Evolutionary conservation across 352 stramenopile species (phyloP).

Genomic region (Discostella stelligera): DNA sequence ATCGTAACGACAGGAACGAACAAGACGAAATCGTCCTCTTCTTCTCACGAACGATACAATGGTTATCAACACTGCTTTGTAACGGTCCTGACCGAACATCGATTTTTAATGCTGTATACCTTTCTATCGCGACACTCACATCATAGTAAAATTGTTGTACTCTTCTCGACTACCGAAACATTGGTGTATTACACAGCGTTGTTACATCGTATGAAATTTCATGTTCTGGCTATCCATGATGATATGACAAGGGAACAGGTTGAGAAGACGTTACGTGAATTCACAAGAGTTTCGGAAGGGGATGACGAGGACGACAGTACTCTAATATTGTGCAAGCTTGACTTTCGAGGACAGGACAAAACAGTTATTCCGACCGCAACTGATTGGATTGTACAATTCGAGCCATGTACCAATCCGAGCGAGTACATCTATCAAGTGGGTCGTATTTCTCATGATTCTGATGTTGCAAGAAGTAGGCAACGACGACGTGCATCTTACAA

Average conservation of each 20-base stretch:
- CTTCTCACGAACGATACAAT: slow-evolving; percentile 16
- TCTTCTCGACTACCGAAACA: slow-evolving; percentile 43
- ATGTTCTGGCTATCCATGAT: slow-evolving; percentile 17
- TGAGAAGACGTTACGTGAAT: slow-evolving; percentile 20
- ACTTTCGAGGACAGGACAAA: slow-evolving; percentile 24
- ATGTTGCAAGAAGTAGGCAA: background rate
- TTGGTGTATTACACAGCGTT: slow-evolving; percentile 28
- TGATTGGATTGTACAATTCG: slow-evolving; percentile 43
- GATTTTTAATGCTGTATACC: slow-evolving; percentile 45
- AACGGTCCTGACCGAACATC: slow-evolving; percentile 37
- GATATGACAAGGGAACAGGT: slow-evolving; percentile 19
- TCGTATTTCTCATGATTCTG: slow-evolving; percentile 10
- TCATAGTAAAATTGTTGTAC: slow-evolving; percentile 28
- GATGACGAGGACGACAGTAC: background rate
- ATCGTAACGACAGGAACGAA: background rate
- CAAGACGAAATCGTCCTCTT: background rate
- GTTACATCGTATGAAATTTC: slow-evolving; percentile 31
- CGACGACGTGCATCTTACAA: background rate
- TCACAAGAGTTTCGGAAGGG: slow-evolving; percentile 5
- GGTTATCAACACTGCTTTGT: slow-evolving; percentile 44
- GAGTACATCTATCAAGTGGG: slow-evolving; percentile 47
- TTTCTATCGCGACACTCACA: slow-evolving; percentile 32
- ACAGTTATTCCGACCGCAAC: slow-evolving; percentile 15
- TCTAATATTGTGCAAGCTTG: slow-evolving; percentile 33
- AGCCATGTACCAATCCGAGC: slow-evolving; percentile 30